Evolutionary conservation across 1,284 basidiomycete genomes (phyloP).

Genomic region (Omphalotus olearius): DNA sequence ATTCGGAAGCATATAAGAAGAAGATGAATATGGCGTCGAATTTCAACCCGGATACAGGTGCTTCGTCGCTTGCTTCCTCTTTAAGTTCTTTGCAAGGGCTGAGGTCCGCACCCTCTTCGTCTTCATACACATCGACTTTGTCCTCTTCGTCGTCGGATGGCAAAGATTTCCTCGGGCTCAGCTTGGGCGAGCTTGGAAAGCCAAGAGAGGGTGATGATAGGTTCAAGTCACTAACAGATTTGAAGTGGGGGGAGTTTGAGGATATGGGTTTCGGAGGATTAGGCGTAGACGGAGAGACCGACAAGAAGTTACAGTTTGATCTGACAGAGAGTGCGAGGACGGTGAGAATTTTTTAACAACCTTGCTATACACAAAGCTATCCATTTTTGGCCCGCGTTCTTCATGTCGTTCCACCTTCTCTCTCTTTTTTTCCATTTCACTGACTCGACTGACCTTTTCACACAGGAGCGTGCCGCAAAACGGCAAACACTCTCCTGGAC

Average conservation of each 20-base stretch:
- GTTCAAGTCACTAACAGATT: slow-evolving; percentile 75
- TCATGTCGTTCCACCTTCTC: not conserved
- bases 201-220: not conserved
- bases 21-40: slow-evolving; percentile 59
- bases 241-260: slow-evolving; percentile 89
- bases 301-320: slow-evolving; percentile 81
- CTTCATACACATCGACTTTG: slow-evolving; percentile 3
- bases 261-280: slow-evolving; percentile 67
- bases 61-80: not conserved
- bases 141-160: not conserved
- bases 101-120: slow-evolving; percentile 3
- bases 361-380: slow-evolving; percentile 6
- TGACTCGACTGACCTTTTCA: no score
- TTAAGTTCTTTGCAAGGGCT: not conserved
- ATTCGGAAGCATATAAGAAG: slow-evolving; percentile 69
- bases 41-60: slow-evolving; percentile 35
- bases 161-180: not conserved
- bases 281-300: slow-evolving; percentile 22
- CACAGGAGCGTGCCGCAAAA: slow-evolving; percentile 64
- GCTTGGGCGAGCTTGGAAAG: not conserved
- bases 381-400: not conserved
- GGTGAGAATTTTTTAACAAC: slow-evolving; percentile 39
- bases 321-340: slow-evolving; percentile 79
- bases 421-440: slow-evolving; percentile 4
- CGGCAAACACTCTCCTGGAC: slow-evolving; percentile 81